Evolutionary conservation across 495 filamentous ascomycete species (phyloP).

Genomic region (Penicillium subrubescens): DNA sequence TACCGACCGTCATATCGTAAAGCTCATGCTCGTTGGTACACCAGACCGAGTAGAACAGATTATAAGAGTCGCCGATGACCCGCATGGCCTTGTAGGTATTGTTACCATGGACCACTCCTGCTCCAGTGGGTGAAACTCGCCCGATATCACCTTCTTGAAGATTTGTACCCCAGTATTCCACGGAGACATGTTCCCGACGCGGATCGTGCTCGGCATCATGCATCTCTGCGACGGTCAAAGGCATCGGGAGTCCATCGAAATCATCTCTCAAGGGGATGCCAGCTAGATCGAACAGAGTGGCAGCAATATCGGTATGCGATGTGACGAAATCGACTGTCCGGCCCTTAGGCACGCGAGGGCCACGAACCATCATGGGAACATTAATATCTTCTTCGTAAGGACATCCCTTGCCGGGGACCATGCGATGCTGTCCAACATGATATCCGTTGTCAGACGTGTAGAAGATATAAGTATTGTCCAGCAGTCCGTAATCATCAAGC

Average conservation of each 20-base stretch:
- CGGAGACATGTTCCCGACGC: conserved; percentile 58
- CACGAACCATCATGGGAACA: conserved; percentile 62
- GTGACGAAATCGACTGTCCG: conserved; percentile 54
- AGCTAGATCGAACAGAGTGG: conserved; percentile 56
- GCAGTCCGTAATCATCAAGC: conserved; percentile 50
- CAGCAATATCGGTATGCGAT: conserved; percentile 66
- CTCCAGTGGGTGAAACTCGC: conserved; percentile 25
- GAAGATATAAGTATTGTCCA: conserved; percentile 69
- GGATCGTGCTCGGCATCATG: conserved; percentile 30
- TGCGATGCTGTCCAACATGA: conserved; percentile 67
- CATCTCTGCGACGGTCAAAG: conserved; percentile 30
- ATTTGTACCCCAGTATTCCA: conserved; percentile 63
- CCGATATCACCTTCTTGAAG: conserved; percentile 52
- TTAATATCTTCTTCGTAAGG: conserved; percentile 70
- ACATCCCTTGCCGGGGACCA: conserved; percentile 69
- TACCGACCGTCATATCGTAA: conserved; percentile 53
- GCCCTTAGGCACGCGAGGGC: conserved; percentile 55
- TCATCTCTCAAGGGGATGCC: conserved; percentile 42
- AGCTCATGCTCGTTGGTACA: conserved; percentile 61
- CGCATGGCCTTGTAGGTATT: conserved; percentile 66
- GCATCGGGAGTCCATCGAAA: conserved; percentile 57
- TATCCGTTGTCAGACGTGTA: conserved; percentile 72
- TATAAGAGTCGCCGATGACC: conserved; percentile 51
- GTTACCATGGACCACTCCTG: conserved; percentile 29
- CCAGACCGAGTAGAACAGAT: conserved; percentile 62